Base-by-base conservation (phyloP, 2,329 filamentous ascomycete genomes). In the Colletotrichum noveboracense region DNA sequence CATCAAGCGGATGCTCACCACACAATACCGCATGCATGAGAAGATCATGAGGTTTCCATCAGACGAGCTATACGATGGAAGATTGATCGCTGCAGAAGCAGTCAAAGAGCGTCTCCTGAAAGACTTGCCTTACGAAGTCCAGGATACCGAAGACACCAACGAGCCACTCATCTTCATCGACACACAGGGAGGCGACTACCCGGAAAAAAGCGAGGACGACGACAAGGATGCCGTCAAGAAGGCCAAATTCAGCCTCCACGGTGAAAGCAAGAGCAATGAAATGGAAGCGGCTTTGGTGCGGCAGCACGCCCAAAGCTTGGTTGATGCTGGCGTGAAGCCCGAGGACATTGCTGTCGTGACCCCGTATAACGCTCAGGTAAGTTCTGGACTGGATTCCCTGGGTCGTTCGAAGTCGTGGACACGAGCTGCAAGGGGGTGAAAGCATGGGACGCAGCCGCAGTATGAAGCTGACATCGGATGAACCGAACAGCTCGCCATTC, bases 1-100 rank as follows among this genome's bases (percentile, higher is more conserved):
- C 6, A 96, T 99, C 86, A 98, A 98, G 87, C 90, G 94, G 67
- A 98, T 98, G 95, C 91, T 99, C 28, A 98, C 95, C 6, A 98
- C 94, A 6, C 97, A 99, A 86, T 99, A 99, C 84, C 95, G 97
- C 48, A 99, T 99, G 97, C 96, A 99, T 82, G 94, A 98, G 81
- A 92, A 89, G 70, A 98, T 99, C 80, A 98, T 98, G 96, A 90
- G 92, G 8, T 99, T 98, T 80, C 96, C 97, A 0, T 98, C 96
- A 1, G 91, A 94, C 77, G 93, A 96, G 82, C 89, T 98, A 13
- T 99, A 99, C 85, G 95, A 95, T 76, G 91, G 91, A 3, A 93
- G 93, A 80, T 90, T 99, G 2, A 87, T 96, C 4, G 96, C 97
- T 1, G 96, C 94, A 2, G 94, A 96, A 6, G 88, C 89, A 0